Percentiles rank a stretch among this genome's conserved stretches.
These are phyloP conservation scores for Nicotiana noctiflora DNA, from an alignment of 257 asterid species.

Conservation along the genomic window DNA sequence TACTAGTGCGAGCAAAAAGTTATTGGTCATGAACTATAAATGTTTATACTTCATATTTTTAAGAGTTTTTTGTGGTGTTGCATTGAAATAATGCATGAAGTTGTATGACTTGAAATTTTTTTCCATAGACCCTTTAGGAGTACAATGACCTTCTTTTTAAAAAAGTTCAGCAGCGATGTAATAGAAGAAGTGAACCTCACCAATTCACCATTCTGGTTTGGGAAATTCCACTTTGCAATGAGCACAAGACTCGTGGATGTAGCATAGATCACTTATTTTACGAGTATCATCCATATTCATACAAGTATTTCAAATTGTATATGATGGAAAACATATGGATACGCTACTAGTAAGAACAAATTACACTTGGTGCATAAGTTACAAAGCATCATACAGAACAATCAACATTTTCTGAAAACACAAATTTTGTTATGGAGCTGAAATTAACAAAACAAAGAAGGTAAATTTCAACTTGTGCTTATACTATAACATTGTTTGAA, in stretches of 20 bases:
- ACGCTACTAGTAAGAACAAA: conserved; percentile 26
- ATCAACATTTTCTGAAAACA: too few species aligned
- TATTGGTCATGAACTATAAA: background rate
- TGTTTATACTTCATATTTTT: background rate
- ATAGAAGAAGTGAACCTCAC: too few species aligned
- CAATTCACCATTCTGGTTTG: too few species aligned
- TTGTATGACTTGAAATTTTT: conserved; percentile 5
- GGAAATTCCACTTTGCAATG: too few species aligned
- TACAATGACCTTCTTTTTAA: conserved; percentile 50
- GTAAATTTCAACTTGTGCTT: background rate
- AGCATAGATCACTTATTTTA: conserved; percentile 70
- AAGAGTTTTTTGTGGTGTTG: background rate
- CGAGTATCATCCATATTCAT: conserved; percentile 64
- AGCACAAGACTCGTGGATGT: conserved; percentile 48
- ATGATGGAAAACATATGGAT: conserved; percentile 66
- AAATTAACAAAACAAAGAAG: background rate
- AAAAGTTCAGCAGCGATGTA: conserved; percentile 42
- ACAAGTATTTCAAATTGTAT: conserved; percentile 62
- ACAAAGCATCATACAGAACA: background rate
- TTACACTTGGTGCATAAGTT: background rate
- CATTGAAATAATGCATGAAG: background rate
- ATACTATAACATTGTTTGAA: background rate
- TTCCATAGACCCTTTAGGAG: conserved; percentile 41
- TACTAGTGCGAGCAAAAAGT: background rate
- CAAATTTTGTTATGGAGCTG: background rate